Percentiles rank a stretch among this genome's conserved stretches.
phyloP scores from a whole-genome alignment of 441 rosid species.

The Syzygium malaccense region DNA sequence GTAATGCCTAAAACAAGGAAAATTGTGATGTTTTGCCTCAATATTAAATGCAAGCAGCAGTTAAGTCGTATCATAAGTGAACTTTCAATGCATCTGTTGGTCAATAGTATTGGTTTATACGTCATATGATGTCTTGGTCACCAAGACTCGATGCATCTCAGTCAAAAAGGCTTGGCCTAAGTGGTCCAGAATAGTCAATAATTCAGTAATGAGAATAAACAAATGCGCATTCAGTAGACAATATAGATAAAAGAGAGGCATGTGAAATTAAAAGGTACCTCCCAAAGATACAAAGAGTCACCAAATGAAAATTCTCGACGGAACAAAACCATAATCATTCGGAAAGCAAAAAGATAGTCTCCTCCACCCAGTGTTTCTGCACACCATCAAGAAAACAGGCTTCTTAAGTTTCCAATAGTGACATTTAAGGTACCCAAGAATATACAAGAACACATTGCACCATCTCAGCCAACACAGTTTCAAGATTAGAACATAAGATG shows the following conservation, averaged over 20 bases:
- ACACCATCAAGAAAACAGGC: constrained; percentile 10
- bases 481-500: background rate
- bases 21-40: background rate
- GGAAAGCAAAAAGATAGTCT: constrained; percentile 86
- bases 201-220: background rate
- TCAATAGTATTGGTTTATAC: background rate
- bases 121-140: background rate
- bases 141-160: background rate
- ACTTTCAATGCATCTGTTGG: background rate
- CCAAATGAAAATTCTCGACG: constrained; percentile 96
- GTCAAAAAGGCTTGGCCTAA: background rate
- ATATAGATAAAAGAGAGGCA: background rate
- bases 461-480: background rate
- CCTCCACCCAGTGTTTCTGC: constrained; percentile 94
- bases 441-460: background rate
- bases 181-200: background rate
- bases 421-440: background rate
- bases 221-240: background rate
- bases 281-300: constrained; percentile 97
- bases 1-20: background rate
- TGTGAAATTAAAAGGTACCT: constrained; percentile 38
- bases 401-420: background rate
- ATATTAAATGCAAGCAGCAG: background rate
- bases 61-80: background rate
- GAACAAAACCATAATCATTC: constrained; percentile 96